Evolutionary conservation across 306 rosid species (phyloP).

Genomic region (Chamaecrista fasciculata): DNA sequence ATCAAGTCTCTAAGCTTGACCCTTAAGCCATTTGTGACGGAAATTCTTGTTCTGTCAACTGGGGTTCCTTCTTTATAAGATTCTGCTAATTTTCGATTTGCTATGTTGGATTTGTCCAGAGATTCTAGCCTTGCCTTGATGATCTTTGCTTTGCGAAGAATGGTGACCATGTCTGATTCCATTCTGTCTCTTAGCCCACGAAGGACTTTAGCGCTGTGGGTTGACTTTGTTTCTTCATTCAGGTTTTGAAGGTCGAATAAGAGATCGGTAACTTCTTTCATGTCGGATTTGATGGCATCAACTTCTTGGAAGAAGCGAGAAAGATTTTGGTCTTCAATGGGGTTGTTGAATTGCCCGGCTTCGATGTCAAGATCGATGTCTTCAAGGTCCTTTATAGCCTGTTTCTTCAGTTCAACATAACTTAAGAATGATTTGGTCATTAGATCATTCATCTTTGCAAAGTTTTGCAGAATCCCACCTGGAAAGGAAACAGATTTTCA

Average conservation of each 20-base stretch:
- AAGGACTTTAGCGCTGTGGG: constrained; percentile 81
- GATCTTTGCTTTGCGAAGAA: constrained; percentile 67
- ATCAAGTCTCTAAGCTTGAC: constrained; percentile 71
- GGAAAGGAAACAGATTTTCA: constrained; percentile 23
- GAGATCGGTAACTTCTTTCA: constrained; percentile 96
- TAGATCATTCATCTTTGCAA: constrained; percentile 83
- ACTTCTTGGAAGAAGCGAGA: constrained; percentile 73
- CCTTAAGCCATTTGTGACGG: constrained; percentile 75
- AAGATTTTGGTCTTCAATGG: constrained; percentile 65
- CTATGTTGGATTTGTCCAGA: constrained; percentile 62
- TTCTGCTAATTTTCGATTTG: constrained; percentile 50
- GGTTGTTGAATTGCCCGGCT: constrained; percentile 59
- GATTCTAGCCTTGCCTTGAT: constrained; percentile 60
- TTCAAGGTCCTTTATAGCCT: constrained; percentile 60
- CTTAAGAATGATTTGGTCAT: constrained; percentile 88
- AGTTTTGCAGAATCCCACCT: constrained; percentile 41
- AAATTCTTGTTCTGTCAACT: constrained; percentile 63
- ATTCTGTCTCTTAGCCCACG: constrained; percentile 77
- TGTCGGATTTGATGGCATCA: constrained; percentile 58
- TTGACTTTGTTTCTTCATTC: constrained; percentile 71
- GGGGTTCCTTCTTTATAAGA: constrained; percentile 57
- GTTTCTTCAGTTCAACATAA: constrained; percentile 88
- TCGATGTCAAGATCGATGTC: constrained; percentile 56
- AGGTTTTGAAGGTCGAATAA: constrained; percentile 70
- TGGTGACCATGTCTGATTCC: constrained; percentile 73